These are phyloP conservation scores for sweet orange (Citrus sinensis) DNA, from an alignment of 345 rosid species.

Conservation along the genomic window DVS_A1.0 CM039161.1:668501-669000, in stretches of 20 bases:
- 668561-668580: background rate
- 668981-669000: background rate
- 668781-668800: background rate
- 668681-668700: background rate
- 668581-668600: slow-evolving; percentile 4
- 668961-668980: background rate
- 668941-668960: background rate
- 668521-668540: slow-evolving; percentile 42
- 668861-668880: background rate
- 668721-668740: background rate
- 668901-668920: background rate
- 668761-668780: background rate
- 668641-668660: slow-evolving; percentile 70
- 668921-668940: background rate
- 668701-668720: background rate
- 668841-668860: background rate
- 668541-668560: slow-evolving; percentile 7
- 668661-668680: slow-evolving; percentile 39
- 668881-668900: background rate
- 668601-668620: slow-evolving; percentile 83
- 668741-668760: background rate
- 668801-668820: background rate
- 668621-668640: slow-evolving; percentile 80
- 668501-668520: slow-evolving; percentile 76
- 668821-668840: background rate